These are phyloP conservation scores for Plasmopara viticola DNA, from an alignment of 352 stramenopile genomes.

Conservation along the genomic window DNA sequence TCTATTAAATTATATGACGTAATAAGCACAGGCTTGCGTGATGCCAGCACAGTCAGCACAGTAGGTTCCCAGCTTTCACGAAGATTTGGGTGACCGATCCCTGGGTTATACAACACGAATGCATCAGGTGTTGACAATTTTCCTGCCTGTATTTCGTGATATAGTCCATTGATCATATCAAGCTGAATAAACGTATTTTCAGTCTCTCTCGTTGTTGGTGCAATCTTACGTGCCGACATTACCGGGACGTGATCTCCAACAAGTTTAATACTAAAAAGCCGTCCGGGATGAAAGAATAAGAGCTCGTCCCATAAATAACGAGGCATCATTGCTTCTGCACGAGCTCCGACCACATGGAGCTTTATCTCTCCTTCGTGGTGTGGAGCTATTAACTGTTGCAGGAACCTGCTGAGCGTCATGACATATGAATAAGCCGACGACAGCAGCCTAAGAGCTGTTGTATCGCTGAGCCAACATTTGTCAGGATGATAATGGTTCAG, in stretches of 20 bases:
- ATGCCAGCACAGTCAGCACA: conserved; percentile 36
- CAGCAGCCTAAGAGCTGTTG: conserved; percentile 35
- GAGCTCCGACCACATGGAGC: conserved; percentile 58
- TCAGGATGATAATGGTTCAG: conserved; percentile 34
- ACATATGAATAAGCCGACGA: conserved; percentile 69
- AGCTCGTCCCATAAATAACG: conserved; percentile 62
- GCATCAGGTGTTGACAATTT: conserved; percentile 31
- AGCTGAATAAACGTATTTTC: conserved; percentile 25
- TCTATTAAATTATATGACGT: conserved; percentile 61
- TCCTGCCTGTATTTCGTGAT: conserved; percentile 33
- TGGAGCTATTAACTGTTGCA: conserved; percentile 17
- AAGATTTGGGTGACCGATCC: conserved; percentile 50
- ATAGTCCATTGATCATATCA: conserved; percentile 42
- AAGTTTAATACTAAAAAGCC: conserved; percentile 42
- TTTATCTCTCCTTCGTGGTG: conserved; percentile 10
- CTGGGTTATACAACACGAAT: conserved; percentile 71
- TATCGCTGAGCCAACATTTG: conserved; percentile 26
- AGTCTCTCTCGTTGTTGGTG: conserved; percentile 3
- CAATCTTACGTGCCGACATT: conserved; percentile 19
- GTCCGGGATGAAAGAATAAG: conserved; percentile 29
- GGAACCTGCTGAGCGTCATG: conserved; percentile 51
- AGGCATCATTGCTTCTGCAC: conserved; percentile 71
- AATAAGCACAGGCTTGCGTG: conserved; percentile 43
- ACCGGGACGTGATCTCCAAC: conserved; percentile 60
- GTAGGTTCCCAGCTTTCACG: conserved; percentile 46